phyloP scores from a whole-genome alignment of 2,329 filamentous ascomycete genomes.

The Coleophoma crateriformis region DNA sequence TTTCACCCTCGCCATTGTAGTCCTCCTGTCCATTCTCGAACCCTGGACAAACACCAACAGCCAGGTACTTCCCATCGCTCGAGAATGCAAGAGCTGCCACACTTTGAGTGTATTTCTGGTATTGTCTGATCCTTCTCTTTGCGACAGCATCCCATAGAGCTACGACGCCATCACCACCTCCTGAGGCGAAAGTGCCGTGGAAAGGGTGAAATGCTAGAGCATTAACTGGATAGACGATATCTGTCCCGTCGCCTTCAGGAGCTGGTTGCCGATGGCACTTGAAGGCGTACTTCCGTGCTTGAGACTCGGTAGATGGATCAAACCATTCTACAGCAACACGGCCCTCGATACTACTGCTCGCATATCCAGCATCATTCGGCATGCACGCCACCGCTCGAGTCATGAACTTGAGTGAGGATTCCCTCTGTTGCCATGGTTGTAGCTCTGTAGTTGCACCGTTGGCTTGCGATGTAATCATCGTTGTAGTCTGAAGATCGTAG shows the following conservation, averaged over 20 bases:
- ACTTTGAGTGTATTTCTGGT: conserved; percentile 58
- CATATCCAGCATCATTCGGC: conserved; percentile 93
- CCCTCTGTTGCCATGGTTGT: conserved; percentile 86
- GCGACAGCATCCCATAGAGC: conserved; percentile 68
- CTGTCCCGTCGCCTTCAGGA: conserved; percentile 50
- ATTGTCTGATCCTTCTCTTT: conserved; percentile 65
- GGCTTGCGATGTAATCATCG: conserved; percentile 46
- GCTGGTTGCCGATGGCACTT: conserved; percentile 87
- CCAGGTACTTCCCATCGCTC: conserved; percentile 57
- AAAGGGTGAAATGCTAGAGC: conserved; percentile 65
- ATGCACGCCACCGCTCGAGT: conserved; percentile 91
- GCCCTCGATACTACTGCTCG: conserved; percentile 87
- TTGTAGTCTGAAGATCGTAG: conserved; percentile 74
- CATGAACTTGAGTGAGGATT: conserved; percentile 94
- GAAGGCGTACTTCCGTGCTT: conserved; percentile 95
- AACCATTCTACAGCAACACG: conserved; percentile 98
- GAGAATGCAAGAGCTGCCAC: conserved; percentile 60
- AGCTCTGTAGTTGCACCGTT: conserved; percentile 40
- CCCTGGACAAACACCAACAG: conserved; percentile 61
- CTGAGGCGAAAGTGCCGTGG: conserved; percentile 61
- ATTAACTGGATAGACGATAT: conserved; percentile 70
- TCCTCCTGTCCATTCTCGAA: conserved; percentile 73
- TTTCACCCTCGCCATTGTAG: conserved; percentile 63
- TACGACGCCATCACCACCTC: conserved; percentile 67
- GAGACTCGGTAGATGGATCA: conserved; percentile 79